A percentile compares a stretch with the other conserved stretches of the same genome.
Conservation (phyloP, 345 rosid species). For the Eucalyptus erythrocorys region DNA sequence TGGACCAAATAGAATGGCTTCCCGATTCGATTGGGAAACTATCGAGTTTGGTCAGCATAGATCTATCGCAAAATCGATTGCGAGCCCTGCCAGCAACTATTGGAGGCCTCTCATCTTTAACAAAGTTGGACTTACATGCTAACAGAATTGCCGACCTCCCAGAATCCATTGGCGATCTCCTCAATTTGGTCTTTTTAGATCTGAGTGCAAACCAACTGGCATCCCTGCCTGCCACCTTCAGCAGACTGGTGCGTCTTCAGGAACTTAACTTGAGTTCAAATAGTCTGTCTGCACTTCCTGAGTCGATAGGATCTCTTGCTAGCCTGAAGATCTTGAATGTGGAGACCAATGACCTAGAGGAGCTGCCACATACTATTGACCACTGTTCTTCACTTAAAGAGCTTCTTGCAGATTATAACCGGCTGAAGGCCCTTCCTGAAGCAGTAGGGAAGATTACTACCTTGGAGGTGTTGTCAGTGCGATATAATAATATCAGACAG, state of each 20-base stretch:
- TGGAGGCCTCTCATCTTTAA: constrained; percentile 73
- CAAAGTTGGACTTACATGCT: constrained; percentile 66
- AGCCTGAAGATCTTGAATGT: constrained; percentile 50
- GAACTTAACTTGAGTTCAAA: constrained; percentile 92
- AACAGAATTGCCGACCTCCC: constrained; percentile 71
- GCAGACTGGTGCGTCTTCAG: constrained; percentile 58
- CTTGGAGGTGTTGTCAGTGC: constrained; percentile 64
- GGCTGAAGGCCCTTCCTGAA: constrained; percentile 95
- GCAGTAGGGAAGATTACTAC: constrained; percentile 84
- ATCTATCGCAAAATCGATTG: constrained; percentile 79
- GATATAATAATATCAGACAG: constrained; percentile 82
- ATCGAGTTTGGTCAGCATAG: constrained; percentile 47
- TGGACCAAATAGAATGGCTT: constrained; percentile 87
- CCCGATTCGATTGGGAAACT: constrained; percentile 94
- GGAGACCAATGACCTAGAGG: constrained; percentile 87
- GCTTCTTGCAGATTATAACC: constrained; percentile 81
- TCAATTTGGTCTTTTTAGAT: constrained; percentile 51
- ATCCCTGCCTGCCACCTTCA: constrained; percentile 50
- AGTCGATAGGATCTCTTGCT: constrained; percentile 58
- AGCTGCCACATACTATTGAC: constrained; percentile 72
- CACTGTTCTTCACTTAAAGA: constrained; percentile 59
- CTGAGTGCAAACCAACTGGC: constrained; percentile 70
- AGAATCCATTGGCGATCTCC: constrained; percentile 64
- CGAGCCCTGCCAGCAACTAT: constrained; percentile 52
- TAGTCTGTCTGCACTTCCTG: constrained; percentile 49